Evolutionary conservation across 139 green algal species (phyloP).

Genomic region (Cymbomonas tetramitiformis): DNA sequence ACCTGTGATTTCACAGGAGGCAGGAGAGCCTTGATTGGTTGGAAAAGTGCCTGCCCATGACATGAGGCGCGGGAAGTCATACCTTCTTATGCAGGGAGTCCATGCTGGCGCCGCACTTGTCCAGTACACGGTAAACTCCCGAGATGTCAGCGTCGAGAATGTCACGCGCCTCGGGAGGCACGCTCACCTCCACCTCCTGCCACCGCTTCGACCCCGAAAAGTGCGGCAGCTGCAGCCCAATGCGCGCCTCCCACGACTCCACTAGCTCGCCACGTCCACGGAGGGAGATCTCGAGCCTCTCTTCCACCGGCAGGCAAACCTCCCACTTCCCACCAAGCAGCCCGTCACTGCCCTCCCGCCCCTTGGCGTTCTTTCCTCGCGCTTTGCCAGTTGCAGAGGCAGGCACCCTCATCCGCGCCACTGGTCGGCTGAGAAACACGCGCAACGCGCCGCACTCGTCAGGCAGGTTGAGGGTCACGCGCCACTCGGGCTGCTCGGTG

Average conservation of each 20-base stretch:
- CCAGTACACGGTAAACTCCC: conserved; percentile 3
- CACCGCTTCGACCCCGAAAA: conserved; percentile 5
- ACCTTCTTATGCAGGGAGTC: conserved; percentile 11
- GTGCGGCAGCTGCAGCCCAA: conserved; percentile 1
- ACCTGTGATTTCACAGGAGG: no score
- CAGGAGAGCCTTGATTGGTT: no score
- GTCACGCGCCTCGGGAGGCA: background rate
- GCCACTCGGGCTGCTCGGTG: background rate
- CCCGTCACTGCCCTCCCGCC: background rate
- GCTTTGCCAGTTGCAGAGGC: background rate
- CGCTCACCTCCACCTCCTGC: background rate
- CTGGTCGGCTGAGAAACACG: background rate
- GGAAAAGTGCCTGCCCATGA: no score
- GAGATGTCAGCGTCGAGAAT: conserved; percentile 10
- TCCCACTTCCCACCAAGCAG: conserved; percentile 15
- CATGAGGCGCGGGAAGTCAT: no score
- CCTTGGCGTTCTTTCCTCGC: background rate
- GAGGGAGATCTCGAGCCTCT: background rate
- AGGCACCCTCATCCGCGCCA: background rate
- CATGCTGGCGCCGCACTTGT: conserved; percentile 9
- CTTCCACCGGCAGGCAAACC: background rate
- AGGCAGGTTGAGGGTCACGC: conserved; percentile 1
- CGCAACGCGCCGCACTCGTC: background rate
- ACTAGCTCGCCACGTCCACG: background rate
- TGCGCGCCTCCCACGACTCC: conserved; percentile 5